Percentiles rank a stretch among this genome's conserved stretches.
Conservation (phyloP, 768 basidiomycete genomes). For the Daedaleopsis nitida region DNA sequence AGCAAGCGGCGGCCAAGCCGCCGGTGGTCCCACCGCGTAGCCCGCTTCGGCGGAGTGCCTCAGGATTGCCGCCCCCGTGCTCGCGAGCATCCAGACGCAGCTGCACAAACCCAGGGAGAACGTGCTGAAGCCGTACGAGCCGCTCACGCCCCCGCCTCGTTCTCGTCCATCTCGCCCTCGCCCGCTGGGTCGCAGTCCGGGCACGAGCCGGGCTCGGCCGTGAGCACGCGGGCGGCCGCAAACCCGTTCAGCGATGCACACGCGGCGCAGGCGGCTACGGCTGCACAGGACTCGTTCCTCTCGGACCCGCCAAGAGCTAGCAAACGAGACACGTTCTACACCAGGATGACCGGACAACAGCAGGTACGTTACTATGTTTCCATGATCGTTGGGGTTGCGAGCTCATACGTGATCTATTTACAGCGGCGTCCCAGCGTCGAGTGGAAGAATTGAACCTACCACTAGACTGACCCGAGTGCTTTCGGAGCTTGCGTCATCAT, state of each 20-base stretch:
- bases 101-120: not conserved
- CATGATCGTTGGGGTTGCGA: no score
- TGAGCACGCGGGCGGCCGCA: not conserved
- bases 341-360: not conserved
- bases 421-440: constrained; percentile 21
- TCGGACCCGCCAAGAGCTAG: not conserved
- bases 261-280: not conserved
- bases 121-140: constrained; percentile 28
- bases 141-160: constrained; percentile 45
- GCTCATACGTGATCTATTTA: no score
- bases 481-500: not conserved
- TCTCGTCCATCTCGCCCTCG: constrained; percentile 34
- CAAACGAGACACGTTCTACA: constrained; percentile 16
- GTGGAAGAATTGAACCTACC: constrained; percentile 10
- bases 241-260: constrained; percentile 16
- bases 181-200: constrained; percentile 15
- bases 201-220: constrained; percentile 5
- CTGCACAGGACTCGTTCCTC: constrained; percentile 1
- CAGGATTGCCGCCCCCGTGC: not conserved
- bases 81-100: constrained; percentile 7
- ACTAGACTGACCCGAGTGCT: not conserved
- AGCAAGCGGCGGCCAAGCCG: constrained; percentile 4
- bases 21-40: constrained; percentile 23
- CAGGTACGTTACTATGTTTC: constrained; percentile 8
- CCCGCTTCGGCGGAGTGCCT: constrained; percentile 16